phyloP scores from a whole-genome alignment of 495 filamentous ascomycete genomes.

The Lasiosphaeriaceae sp. region DNA sequence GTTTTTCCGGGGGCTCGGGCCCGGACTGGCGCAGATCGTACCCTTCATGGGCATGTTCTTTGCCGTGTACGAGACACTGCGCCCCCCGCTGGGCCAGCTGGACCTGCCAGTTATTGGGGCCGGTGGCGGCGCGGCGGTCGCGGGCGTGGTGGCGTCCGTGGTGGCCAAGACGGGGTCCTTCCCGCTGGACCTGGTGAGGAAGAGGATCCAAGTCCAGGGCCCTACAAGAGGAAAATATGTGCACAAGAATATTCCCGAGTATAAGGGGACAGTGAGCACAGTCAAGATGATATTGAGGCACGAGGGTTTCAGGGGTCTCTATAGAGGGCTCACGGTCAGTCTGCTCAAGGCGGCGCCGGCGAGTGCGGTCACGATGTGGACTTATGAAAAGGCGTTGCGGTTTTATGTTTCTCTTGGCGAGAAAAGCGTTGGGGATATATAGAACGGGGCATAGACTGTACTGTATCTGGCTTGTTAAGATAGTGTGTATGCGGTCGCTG shows the following conservation, averaged over 20 bases:
- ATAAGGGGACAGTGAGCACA: constrained; percentile 56
- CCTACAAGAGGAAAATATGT: constrained; percentile 75
- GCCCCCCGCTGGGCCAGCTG: constrained; percentile 47
- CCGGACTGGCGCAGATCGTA: constrained; percentile 79
- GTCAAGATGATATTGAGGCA: constrained; percentile 59
- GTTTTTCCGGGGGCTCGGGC: constrained; percentile 81
- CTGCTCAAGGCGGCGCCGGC: constrained; percentile 92
- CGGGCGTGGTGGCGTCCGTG: constrained; percentile 74
- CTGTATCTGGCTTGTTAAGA: no score
- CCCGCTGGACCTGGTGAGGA: constrained; percentile 89
- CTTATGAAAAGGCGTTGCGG: constrained; percentile 73
- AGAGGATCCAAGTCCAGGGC: constrained; percentile 92
- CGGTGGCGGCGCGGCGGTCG: constrained; percentile 73
- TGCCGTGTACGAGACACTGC: constrained; percentile 73
- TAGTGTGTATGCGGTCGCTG: no score
- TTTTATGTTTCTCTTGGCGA: constrained; percentile 46
- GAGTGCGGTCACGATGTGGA: constrained; percentile 98
- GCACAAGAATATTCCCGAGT: constrained; percentile 84
- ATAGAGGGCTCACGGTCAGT: constrained; percentile 82
- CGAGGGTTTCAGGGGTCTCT: constrained; percentile 80
- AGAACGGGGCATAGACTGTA: no score
- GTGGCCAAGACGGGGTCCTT: constrained; percentile 86
- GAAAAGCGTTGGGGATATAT: constrained; percentile 4
- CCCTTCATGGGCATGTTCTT: constrained; percentile 98
- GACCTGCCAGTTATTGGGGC: constrained; percentile 71